Evolutionary conservation across 75 land plant genomes (phyloP).

Genomic region (Gnetum montanum): DNA sequence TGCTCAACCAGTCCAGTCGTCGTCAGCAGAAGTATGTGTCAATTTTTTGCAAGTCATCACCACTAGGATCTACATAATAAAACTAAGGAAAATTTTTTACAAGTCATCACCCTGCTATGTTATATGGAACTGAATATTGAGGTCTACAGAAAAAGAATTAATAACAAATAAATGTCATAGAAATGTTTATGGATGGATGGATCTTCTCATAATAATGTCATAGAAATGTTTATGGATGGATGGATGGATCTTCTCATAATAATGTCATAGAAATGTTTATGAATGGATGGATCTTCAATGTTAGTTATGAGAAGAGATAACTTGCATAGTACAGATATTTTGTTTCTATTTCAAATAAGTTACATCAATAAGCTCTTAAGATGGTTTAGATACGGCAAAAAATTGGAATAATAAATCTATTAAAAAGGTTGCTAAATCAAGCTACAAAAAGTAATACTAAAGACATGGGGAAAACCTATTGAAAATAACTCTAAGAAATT

Average conservation of each 20-base stretch:
- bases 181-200: too few species aligned
- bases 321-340: background rate
- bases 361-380: background rate
- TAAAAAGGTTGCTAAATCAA: background rate
- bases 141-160: background rate
- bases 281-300: too few species aligned
- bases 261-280: too few species aligned
- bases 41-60: background rate
- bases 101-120: background rate
- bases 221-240: too few species aligned
- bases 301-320: background rate
- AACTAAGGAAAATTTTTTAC: background rate
- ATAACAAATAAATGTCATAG: background rate
- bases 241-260: too few species aligned
- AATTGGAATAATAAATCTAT: background rate
- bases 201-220: too few species aligned
- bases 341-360: background rate
- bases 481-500: too few species aligned
- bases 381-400: background rate
- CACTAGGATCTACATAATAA: background rate
- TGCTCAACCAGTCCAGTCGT: conserved; percentile 11
- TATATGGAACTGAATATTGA: background rate
- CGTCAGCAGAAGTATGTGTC: background rate
- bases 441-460: background rate
- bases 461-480: background rate